Base-by-base conservation (phyloP, 129 eudicot genomes). In the Daucus carota region DNA sequence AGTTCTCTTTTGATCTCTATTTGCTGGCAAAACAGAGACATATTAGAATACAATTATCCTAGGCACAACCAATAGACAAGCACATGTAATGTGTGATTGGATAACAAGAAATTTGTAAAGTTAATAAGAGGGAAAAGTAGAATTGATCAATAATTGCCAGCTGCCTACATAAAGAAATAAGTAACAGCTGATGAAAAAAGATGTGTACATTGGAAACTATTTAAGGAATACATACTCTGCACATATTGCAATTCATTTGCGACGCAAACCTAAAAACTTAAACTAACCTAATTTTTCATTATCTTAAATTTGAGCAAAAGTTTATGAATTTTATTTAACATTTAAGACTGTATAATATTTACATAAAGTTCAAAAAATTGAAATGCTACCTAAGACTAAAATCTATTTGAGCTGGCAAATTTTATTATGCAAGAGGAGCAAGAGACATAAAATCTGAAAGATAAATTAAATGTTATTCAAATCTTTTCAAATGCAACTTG, bases 1-100 rank as follows among this genome's bases (percentile, higher is more conserved):
- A 60, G 46, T 73, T 67, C 93, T 79, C 36, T 81, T 80, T 70
- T 84, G 97, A 22, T 85, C 90, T 77, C 90, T 72, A 77, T 89
- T 87, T 32, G 84, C 98, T 94, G 94, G 80, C 77, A 80, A 75
- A 29, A 57, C 29, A 42, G 14, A 43, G 29, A 50, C 26, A 20
- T 41, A 20, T 77, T 34, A 69, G 42, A 50, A 47, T 31, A 26
- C 42, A 62, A 26, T 12, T 1, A 28, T 42, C 29, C 0, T 28
- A 8, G 57, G 32, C 38, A 72, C 57, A 43, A 43, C 24, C 57
- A 28, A 7, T 15, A 43, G 74, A 38, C 41, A 29, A 42, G 8
- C 32, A n/a, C 52, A 70, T 5, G 36, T 38, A 70, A 41, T 24
- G 12, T 70, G 6, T 20, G 36, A 24, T 24, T 69, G 9, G 45